Evolutionary conservation across 441 rosid species (phyloP).

Genomic region (Cnidoscolus chayamansa): DNA sequence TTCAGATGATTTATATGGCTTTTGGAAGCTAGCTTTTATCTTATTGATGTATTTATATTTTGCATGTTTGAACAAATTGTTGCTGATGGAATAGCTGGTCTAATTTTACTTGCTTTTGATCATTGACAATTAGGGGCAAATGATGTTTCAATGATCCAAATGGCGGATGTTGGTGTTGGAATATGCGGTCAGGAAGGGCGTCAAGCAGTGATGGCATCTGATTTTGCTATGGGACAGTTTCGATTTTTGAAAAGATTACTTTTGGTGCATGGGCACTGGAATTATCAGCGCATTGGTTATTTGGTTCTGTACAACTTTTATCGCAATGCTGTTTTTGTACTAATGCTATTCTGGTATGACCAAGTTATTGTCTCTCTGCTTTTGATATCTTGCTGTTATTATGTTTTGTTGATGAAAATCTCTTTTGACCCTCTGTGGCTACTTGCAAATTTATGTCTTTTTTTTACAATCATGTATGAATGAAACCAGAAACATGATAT

Average conservation of each 20-base stretch:
- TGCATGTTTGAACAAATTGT: background rate
- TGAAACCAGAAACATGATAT: too few relatives aligned
- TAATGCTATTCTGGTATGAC: conserved; percentile 72
- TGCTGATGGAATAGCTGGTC: conserved; percentile 5
- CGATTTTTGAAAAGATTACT: conserved; percentile 63
- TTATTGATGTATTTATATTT: background rate
- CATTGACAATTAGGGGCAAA: conserved; percentile 53
- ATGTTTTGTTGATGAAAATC: background rate
- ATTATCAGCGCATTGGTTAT: conserved; percentile 72
- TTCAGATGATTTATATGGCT: background rate
- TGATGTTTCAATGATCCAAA: conserved; percentile 90
- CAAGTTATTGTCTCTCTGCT: background rate
- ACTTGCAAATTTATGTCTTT: background rate
- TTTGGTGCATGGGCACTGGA: conserved; percentile 85
- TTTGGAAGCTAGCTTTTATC: background rate
- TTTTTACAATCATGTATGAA: background rate
- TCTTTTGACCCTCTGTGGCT: background rate
- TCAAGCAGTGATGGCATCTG: conserved; percentile 87
- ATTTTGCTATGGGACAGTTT: conserved; percentile 88
- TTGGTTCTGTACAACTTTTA: conserved; percentile 76
- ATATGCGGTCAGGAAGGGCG: conserved; percentile 86
- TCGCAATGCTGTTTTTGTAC: conserved; percentile 73
- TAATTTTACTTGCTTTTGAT: conserved; percentile 17
- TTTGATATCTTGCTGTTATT: conserved; percentile 1
- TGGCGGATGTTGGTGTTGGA: conserved; percentile 88